Evolutionary conservation across 257 asterid genomes (phyloP).

Genomic region (Primulina huaijiensis): DNA sequence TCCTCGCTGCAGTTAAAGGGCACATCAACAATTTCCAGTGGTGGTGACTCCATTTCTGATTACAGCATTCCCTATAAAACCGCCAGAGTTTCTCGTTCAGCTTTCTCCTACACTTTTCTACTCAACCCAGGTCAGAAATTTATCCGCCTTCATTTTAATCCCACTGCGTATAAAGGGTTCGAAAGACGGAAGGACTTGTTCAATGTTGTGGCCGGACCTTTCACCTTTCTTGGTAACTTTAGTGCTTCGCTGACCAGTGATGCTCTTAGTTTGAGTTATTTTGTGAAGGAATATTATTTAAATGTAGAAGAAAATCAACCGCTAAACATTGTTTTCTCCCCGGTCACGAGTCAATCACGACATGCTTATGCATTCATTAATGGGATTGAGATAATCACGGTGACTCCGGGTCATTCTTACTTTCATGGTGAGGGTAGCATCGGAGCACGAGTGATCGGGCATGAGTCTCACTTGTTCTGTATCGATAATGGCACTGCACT

Average conservation of each 20-base stretch:
- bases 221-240: constrained; percentile 22
- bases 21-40: constrained; percentile 39
- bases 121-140: constrained; percentile 30
- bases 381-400: constrained; percentile 37
- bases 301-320: constrained; percentile 23
- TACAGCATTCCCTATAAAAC: constrained; percentile 29
- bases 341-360: constrained; percentile 12
- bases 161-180: constrained; percentile 2
- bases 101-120: constrained; percentile 25
- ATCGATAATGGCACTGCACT: constrained; percentile 46
- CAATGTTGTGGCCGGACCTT: constrained; percentile 21
- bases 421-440: constrained; percentile 10
- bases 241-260: constrained; percentile 23
- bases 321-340: constrained; percentile 20
- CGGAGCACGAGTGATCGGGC: constrained; percentile 16
- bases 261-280: constrained; percentile 13
- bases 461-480: constrained; percentile 25
- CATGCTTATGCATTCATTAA: constrained; percentile 33
- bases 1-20: constrained; percentile 31
- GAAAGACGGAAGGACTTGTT: constrained; percentile 10
- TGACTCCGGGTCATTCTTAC: constrained; percentile 23
- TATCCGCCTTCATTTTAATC: constrained; percentile 19
- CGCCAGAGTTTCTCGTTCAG: constrained; percentile 28
- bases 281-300: constrained; percentile 24
- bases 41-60: not conserved